Percentiles rank a stretch among this genome's conserved stretches.
phyloP scores from a whole-genome alignment of 352 stramenopile genomes.

The Pythium vanterpoolii region DNA sequence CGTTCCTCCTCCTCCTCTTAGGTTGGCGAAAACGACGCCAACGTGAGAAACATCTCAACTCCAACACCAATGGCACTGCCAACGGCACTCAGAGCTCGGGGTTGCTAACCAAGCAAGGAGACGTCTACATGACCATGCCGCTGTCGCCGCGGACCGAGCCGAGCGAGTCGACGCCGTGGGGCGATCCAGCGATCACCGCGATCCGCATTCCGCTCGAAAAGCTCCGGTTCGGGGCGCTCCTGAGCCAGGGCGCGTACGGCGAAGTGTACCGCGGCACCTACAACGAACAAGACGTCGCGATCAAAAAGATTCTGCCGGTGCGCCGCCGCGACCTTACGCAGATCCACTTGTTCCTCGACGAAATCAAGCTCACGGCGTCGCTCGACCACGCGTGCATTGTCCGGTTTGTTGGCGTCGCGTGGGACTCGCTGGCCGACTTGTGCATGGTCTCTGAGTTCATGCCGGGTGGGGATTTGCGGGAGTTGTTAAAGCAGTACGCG shows the following conservation, averaged over 20 bases:
- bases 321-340: not conserved
- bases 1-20: not conserved
- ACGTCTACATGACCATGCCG: not conserved
- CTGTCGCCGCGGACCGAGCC: not conserved
- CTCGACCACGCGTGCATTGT: constrained; percentile 41
- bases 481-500: constrained; percentile 23
- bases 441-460: constrained; percentile 39
- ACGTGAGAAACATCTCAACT: not conserved
- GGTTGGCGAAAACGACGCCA: not conserved
- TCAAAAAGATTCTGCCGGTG: constrained; percentile 5
- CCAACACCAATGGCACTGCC: not conserved
- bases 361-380: constrained; percentile 25
- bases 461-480: constrained; percentile 37
- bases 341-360: constrained; percentile 16
- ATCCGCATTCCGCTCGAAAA: constrained; percentile 7
- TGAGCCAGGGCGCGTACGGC: constrained; percentile 6
- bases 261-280: constrained; percentile 4
- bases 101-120: not conserved
- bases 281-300: not conserved
- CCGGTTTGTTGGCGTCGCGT: constrained; percentile 41
- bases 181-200: constrained; percentile 1
- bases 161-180: not conserved
- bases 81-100: not conserved
- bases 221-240: not conserved
- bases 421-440: constrained; percentile 30